phyloP scores from a whole-genome alignment of 306 rosid species.

The Castanea crenata region DNA sequence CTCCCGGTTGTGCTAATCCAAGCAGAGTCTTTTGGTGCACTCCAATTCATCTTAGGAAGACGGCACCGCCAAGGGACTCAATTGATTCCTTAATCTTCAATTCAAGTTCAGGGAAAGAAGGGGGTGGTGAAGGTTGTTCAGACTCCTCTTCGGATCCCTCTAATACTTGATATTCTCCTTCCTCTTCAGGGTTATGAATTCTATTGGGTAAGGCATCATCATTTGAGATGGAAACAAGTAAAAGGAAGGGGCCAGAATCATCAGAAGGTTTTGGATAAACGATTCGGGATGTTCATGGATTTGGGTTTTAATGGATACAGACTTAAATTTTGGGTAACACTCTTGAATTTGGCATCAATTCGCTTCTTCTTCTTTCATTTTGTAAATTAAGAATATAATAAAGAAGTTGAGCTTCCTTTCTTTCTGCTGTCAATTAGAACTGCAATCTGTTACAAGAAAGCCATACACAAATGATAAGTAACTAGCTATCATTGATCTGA shows the following conservation, averaged over 20 bases:
- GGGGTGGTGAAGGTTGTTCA: conserved; percentile 44
- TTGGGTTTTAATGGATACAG: conserved; percentile 57
- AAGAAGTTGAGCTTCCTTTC: no score
- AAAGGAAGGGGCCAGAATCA: conserved; percentile 61
- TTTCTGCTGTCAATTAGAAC: not conserved
- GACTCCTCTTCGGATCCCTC: conserved; percentile 67
- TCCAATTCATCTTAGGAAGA: conserved; percentile 85
- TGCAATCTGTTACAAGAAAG: conserved; percentile 17
- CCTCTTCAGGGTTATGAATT: conserved; percentile 54
- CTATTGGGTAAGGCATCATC: conserved; percentile 83
- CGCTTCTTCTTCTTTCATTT: conserved; percentile 64
- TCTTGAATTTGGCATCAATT: conserved; percentile 71
- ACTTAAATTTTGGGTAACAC: conserved; percentile 72
- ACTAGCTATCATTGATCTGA: not conserved
- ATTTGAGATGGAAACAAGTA: conserved; percentile 65
- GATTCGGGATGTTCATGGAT: conserved; percentile 68
- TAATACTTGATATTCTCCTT: conserved; percentile 61
- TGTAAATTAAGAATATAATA: not conserved
- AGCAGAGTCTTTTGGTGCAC: conserved; percentile 82
- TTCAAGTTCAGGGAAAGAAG: conserved; percentile 80
- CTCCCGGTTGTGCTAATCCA: conserved; percentile 67
- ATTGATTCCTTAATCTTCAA: conserved; percentile 61
- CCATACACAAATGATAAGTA: conserved; percentile 2
- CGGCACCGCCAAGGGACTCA: conserved; percentile 63
- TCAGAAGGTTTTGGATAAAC: conserved; percentile 64